Evolutionary conservation across 2,329 filamentous ascomycete species (phyloP).

Genomic region (Talaromyces islandicus): DNA sequence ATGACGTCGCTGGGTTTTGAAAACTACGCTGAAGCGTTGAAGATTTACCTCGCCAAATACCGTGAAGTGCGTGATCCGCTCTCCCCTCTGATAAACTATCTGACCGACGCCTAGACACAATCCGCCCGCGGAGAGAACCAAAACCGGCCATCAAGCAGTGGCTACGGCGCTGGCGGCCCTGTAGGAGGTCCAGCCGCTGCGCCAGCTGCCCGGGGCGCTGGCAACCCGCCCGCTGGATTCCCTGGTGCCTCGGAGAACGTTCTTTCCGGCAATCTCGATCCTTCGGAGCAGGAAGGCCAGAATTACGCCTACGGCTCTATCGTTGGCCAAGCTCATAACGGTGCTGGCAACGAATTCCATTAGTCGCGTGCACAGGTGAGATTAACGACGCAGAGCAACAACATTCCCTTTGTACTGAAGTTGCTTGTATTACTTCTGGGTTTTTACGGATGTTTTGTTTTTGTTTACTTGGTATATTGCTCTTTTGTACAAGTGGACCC

Average conservation of each 20-base stretch:
- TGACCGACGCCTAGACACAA: slow-evolving; percentile 59
- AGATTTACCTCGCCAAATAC: slow-evolving; percentile 97
- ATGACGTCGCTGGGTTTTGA: slow-evolving; percentile 99
- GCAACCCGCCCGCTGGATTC: slow-evolving; percentile 21
- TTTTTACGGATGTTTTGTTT: neutral
- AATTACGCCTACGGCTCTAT: slow-evolving; percentile 42
- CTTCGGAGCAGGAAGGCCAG: slow-evolving; percentile 39
- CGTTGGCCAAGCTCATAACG: slow-evolving; percentile 43
- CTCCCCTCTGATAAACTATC: slow-evolving; percentile 30
- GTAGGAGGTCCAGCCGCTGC: slow-evolving; percentile 28
- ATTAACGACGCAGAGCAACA: neutral
- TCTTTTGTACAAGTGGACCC: slow-evolving; percentile 9
- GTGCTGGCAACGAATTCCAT: slow-evolving; percentile 41
- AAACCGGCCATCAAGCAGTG: slow-evolving; percentile 49
- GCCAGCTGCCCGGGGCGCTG: slow-evolving; percentile 22
- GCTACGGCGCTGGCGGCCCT: slow-evolving; percentile 36
- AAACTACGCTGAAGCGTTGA: slow-evolving; percentile 95
- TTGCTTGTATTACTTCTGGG: neutral
- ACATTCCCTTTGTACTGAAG: slow-evolving; percentile 1
- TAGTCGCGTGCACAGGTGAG: slow-evolving; percentile 14
- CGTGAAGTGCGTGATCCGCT: slow-evolving; percentile 70
- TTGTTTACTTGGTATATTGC: slow-evolving; percentile 3
- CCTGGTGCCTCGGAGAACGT: slow-evolving; percentile 38
- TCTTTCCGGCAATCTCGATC: slow-evolving; percentile 38
- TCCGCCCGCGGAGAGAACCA: slow-evolving; percentile 65